Evolutionary conservation across 2,329 filamentous ascomycete species (phyloP), one percentile per base, ranked within the genome.

Genomic region (Pestalotiopsis sp.): DNA sequence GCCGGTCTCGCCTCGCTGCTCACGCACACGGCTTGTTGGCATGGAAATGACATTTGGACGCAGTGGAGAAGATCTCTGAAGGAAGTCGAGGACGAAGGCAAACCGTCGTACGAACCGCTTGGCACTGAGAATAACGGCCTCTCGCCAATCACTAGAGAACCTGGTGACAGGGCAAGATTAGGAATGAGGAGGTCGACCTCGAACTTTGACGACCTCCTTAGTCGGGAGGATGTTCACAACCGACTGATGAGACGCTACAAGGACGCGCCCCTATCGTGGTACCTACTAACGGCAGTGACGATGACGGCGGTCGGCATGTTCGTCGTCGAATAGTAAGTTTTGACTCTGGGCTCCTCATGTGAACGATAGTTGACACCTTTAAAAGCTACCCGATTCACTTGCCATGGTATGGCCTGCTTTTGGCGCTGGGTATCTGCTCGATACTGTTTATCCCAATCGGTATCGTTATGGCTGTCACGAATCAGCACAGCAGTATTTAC

Each of bases 391-490:
- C 93, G 1, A 87, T 96, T 61, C 91, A 95, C 76, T 84, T 97
- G 1, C 94, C 94, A 0, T 97, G 94, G 92, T 96, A 96, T 75
- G 94, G 94, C 4, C 84, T 97, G 3, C 84, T 97, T 17, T 86
- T 97, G 5, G 92, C 94, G 1, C 85, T 97, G 2, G 88, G 85
- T 31, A 94, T 97, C 67, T 94, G 93, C 70, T 90, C 91, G 23
- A 80, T 95, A 67, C 91, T 97, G 70, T 97, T 97, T 82, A 94
- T 97, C 69, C 94, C 94, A 12, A 95, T 96, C 72, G 94, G 94
- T 70, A 96, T 97, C 77, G 92, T 97, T 75, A 97, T 96, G 92
- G 94, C 94, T 17, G 94, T 97, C 73, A 97, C 94, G 11, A 97
- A 96, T 78, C 93, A 95, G 77, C 93, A 96, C 79, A 94, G 90